Conservation (phyloP, 2,329 filamentous ascomycete species). For the Ophiosphaerella korrae region DNA sequence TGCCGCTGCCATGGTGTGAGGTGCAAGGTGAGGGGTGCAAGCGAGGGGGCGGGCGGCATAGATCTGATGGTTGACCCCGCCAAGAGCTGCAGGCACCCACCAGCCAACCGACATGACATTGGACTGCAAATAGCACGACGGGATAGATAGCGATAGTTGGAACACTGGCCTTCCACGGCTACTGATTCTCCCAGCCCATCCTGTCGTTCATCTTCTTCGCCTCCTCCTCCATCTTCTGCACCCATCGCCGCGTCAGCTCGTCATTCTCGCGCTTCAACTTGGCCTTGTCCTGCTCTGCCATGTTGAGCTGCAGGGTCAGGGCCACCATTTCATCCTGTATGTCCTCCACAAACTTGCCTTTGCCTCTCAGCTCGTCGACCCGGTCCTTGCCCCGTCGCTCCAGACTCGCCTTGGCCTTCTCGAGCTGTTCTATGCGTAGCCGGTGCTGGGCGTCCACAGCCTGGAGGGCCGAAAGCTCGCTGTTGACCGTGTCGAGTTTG, state of each 20-base stretch:
- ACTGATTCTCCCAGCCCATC: constrained; percentile 35
- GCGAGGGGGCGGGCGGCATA: constrained; percentile 9
- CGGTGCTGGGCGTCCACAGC: constrained; percentile 64
- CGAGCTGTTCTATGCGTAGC: constrained; percentile 65
- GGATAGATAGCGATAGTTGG: not conserved
- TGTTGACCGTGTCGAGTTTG: constrained; percentile 65
- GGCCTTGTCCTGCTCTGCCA: constrained; percentile 77
- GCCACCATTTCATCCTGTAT: constrained; percentile 93
- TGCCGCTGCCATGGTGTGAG: constrained; percentile 38
- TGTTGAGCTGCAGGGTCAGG: constrained; percentile 83
- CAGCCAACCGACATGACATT: not conserved
- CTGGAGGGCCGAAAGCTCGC: constrained; percentile 69
- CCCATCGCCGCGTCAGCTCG: constrained; percentile 88
- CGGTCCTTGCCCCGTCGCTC: constrained; percentile 74
- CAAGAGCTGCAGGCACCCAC: constrained; percentile 35
- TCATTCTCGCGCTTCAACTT: constrained; percentile 82
- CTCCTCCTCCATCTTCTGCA: constrained; percentile 83
- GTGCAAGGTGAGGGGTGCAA: constrained; percentile 12
- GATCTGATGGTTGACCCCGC: constrained; percentile 8
- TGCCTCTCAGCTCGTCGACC: constrained; percentile 83
- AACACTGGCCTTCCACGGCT: no score
- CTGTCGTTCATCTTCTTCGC: constrained; percentile 79
- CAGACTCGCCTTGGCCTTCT: constrained; percentile 65
- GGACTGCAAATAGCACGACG: not conserved
- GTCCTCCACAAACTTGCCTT: constrained; percentile 81